Evolutionary conservation across 768 basidiomycete genomes (phyloP).

Genomic region (Kwoniella bestiolae): DNA sequence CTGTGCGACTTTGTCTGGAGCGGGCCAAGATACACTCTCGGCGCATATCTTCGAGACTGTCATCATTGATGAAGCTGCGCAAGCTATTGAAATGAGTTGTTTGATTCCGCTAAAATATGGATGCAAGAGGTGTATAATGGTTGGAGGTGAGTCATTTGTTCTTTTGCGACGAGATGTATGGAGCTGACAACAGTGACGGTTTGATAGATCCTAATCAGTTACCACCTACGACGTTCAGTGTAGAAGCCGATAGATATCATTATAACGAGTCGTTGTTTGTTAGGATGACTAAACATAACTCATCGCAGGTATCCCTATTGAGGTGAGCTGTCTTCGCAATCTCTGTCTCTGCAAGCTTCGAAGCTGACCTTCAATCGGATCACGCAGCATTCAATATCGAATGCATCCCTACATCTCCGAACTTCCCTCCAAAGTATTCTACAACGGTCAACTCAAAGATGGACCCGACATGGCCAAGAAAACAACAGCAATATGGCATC

Average conservation of each 20-base stretch:
- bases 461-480: slow-evolving; percentile 86
- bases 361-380: background rate
- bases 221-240: slow-evolving; percentile 86
- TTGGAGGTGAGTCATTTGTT: slow-evolving; percentile 67
- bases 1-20: slow-evolving; percentile 88
- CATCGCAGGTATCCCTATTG: slow-evolving; percentile 85
- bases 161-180: slow-evolving; percentile 17
- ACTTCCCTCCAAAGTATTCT: slow-evolving; percentile 87
- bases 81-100: slow-evolving; percentile 92
- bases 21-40: slow-evolving; percentile 85
- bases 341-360: background rate
- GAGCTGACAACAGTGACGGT: background rate
- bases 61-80: slow-evolving; percentile 97
- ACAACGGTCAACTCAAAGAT: slow-evolving; percentile 75
- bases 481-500: slow-evolving; percentile 85
- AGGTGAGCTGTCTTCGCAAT: slow-evolving; percentile 63
- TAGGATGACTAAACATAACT: slow-evolving; percentile 76
- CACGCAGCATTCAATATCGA: slow-evolving; percentile 91
- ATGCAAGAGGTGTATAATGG: slow-evolving; percentile 83
- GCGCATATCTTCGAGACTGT: slow-evolving; percentile 88
- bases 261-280: slow-evolving; percentile 91
- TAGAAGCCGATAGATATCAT: slow-evolving; percentile 65
- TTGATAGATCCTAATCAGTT: slow-evolving; percentile 67
- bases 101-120: slow-evolving; percentile 92
- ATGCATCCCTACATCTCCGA: slow-evolving; percentile 97